Conservation (phyloP, 495 filamentous ascomycete species). For the Hyaloscypha variabilis region DNA sequence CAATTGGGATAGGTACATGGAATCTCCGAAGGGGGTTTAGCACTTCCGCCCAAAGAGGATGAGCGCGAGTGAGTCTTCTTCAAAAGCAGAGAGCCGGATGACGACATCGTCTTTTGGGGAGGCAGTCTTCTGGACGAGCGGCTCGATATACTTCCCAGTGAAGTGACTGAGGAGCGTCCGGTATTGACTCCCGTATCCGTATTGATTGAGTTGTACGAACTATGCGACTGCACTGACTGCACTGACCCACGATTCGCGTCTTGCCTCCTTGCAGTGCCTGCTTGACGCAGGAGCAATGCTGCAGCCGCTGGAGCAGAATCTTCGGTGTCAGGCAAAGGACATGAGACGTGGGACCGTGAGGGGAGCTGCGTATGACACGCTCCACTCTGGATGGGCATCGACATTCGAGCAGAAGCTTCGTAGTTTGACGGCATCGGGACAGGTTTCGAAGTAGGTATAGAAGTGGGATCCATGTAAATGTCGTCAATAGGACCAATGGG, state of each 20-base stretch:
- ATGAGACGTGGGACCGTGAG: not conserved
- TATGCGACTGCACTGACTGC: constrained; percentile 9
- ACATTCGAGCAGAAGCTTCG: not conserved
- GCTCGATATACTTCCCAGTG: constrained; percentile 1
- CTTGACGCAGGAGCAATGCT: not conserved
- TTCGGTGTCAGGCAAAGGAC: not conserved
- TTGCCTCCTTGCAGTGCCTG: not conserved
- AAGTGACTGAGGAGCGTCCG: constrained; percentile 2
- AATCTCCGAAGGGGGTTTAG: not conserved
- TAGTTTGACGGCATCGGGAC: not conserved
- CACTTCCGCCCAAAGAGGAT: not conserved
- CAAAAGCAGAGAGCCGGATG: too few species aligned
- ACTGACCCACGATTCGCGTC: constrained; percentile 2
- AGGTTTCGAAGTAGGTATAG: not conserved
- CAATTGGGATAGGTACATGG: constrained; percentile 10
- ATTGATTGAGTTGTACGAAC: constrained; percentile 10
- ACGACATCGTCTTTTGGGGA: constrained; percentile 8
- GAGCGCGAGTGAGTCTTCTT: constrained; percentile 6
- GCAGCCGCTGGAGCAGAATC: not conserved
- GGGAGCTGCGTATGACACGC: too few species aligned
- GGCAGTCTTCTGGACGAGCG: not conserved
- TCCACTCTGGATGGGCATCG: too few species aligned
- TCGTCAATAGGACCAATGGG: not conserved
- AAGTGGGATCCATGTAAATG: not conserved
- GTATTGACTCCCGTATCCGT: constrained; percentile 1